Base-by-base conservation (phyloP, 2,329 filamentous ascomycete genomes). In the Talaromyces sp. region DNA sequence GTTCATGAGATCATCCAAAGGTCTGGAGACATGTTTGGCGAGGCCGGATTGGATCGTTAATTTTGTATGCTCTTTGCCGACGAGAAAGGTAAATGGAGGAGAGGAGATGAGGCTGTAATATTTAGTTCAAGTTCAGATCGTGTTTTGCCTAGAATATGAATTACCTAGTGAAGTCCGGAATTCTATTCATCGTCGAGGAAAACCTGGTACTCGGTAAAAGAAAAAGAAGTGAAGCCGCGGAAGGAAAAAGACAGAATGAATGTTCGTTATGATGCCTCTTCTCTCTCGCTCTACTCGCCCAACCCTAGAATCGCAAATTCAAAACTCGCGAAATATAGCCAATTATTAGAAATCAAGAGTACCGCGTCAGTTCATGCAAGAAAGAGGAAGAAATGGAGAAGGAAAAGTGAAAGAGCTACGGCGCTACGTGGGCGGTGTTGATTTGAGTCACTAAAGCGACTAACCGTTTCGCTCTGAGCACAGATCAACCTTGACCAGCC, bases 11-110 rank as follows among this genome's bases (percentile, higher is more conserved):
- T 76, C 71, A 63, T 75, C 71, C 21, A 82, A 70, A 8, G 77
- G 76, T 31, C 75, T 72, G 25, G 79, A 81, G 66, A 80, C 74
- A 70, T 75, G 72, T 46, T 76, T 73, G 35, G 80, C 76, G 5
- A 81, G 72, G 7, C 74, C 77, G 31, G 77, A 73, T 67, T 82
- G 80, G 66, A 82, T 77, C 35, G 75, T 78, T 65, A 81, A 75
- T 63, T 80, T 78, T 54, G 76, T 79, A 67, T 79, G 77, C 21
- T 73, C 70, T 6, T 77, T 76, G 5, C 80, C 80, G 64, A 82
- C 77, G 31, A 80, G 71, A 66, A 82, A 80, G 52, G 75, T 77
- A 63, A 80, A 81, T 18, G 76, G 72, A 39, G 75, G 73, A 42
- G 79, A 81, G 63, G 75, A 73, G 48, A 79, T 71, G 63, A 80